Evolutionary conservation across 441 rosid genomes (phyloP).

Genomic region (Capsella rubella): DNA sequence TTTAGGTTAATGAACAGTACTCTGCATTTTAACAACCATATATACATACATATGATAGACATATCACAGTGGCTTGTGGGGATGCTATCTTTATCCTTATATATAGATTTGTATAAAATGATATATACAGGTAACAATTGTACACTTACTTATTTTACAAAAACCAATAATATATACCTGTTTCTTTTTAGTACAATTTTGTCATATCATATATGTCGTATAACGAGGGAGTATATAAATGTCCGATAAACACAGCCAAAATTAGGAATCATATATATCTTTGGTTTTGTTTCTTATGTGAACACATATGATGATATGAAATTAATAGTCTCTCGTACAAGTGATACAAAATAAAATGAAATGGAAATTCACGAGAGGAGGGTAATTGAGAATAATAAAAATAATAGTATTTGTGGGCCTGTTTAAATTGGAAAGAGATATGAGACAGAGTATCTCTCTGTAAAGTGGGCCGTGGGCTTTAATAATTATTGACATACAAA

Average conservation of each 20-base stretch:
- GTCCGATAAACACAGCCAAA: constrained; percentile 26
- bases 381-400: constrained; percentile 27
- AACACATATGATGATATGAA: background rate
- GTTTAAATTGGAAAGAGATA: constrained; percentile 23
- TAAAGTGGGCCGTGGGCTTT: constrained; percentile 49
- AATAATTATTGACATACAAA: constrained; percentile 37
- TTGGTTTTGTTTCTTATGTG: constrained; percentile 23
- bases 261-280: background rate
- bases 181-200: constrained; percentile 39
- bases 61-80: constrained; percentile 13
- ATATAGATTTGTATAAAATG: constrained; percentile 1
- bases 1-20: constrained; percentile 30
- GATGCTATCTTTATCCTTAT: background rate
- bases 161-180: constrained; percentile 34
- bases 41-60: background rate
- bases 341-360: background rate
- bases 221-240: constrained; percentile 41
- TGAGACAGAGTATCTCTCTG: constrained; percentile 39
- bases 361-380: constrained; percentile 20
- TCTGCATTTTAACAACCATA: constrained; percentile 34
- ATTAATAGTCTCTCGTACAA: background rate
- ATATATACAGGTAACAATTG: background rate
- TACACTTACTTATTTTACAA: constrained; percentile 25
- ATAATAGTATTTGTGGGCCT: constrained; percentile 41
- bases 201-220: constrained; percentile 44